Conservation (phyloP, 2,329 filamentous ascomycete genomes). For the Verticillium zaregamsianum region DNA sequence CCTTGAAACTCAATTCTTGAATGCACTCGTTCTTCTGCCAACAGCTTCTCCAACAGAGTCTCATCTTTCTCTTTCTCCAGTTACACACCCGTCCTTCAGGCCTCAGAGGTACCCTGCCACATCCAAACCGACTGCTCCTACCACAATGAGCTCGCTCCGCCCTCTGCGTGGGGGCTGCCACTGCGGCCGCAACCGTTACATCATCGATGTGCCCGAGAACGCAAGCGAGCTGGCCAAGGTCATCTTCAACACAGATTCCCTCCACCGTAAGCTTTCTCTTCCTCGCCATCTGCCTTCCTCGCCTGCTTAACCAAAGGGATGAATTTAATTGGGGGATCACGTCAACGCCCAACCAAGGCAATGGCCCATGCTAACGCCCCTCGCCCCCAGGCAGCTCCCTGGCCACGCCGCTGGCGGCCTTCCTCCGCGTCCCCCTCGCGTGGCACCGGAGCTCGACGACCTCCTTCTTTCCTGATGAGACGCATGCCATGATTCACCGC, state of each 20-base stretch:
- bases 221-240: conserved; percentile 58
- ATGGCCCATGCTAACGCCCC: not conserved
- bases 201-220: conserved; percentile 62
- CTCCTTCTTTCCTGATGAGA: conserved; percentile 76
- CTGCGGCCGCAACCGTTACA: conserved; percentile 82
- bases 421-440: conserved; percentile 73
- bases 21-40: not conserved
- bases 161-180: conserved; percentile 73
- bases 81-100: not conserved
- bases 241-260: conserved; percentile 67
- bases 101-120: not conserved
- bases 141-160: conserved; percentile 42
- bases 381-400: conserved; percentile 53
- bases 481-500: conserved; percentile 60
- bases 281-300: not conserved
- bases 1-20: not conserved
- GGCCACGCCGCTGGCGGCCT: conserved; percentile 71
- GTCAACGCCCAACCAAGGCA: not conserved
- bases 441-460: conserved; percentile 77
- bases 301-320: no score
- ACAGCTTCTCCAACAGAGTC: not conserved
- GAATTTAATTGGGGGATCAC: not conserved
- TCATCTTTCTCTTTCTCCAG: not conserved
- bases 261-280: conserved; percentile 54
- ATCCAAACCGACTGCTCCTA: conserved; percentile 2